Conservation (phyloP, 805 yeast species). For the Kuraishia floccosa region DNA sequence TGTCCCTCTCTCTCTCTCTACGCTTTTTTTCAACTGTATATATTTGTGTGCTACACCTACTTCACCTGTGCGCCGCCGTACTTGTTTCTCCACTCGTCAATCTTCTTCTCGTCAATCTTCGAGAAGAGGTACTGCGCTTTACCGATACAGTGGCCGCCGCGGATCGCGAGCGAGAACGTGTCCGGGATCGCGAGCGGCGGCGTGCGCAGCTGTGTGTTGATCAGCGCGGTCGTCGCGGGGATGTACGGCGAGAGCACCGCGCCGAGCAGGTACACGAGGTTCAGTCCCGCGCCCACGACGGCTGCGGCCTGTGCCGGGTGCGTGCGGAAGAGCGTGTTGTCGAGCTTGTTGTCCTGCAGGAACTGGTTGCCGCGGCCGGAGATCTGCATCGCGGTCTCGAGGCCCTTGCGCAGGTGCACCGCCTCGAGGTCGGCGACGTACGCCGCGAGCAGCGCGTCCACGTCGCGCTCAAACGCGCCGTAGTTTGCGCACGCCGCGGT, state of each 20-base stretch:
- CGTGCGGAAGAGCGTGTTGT: constrained; percentile 71
- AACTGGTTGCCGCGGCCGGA: constrained; percentile 91
- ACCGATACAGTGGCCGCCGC: constrained; percentile 78
- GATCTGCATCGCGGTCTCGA: constrained; percentile 83
- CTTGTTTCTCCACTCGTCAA: constrained; percentile 75
- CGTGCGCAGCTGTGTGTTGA: constrained; percentile 70
- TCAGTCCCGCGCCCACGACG: constrained; percentile 84
- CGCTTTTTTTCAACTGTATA: no score
- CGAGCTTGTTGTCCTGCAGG: constrained; percentile 92
- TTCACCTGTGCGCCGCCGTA: constrained; percentile 67
- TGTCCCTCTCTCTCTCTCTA: no score
- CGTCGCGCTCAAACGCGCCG: constrained; percentile 35
- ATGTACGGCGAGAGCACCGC: constrained; percentile 79
- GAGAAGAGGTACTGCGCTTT: constrained; percentile 86
- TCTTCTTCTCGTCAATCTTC: constrained; percentile 83
- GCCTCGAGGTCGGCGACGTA: constrained; percentile 70
- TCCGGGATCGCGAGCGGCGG: constrained; percentile 71
- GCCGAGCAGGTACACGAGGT: constrained; percentile 76
- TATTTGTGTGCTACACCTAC: background rate
- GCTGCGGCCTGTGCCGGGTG: constrained; percentile 79
- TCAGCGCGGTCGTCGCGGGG: constrained; percentile 70
- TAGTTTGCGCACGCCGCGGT: constrained; percentile 35
- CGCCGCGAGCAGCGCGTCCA: constrained; percentile 45
- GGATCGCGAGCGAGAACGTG: constrained; percentile 54
- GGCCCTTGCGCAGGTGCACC: constrained; percentile 76